Percentiles rank a stretch among this genome's conserved stretches.
These are phyloP conservation scores for Umbelopsis ramanniana DNA, from an alignment of 192 early-diverging fungal genomes.

Conservation along the genomic window DNA sequence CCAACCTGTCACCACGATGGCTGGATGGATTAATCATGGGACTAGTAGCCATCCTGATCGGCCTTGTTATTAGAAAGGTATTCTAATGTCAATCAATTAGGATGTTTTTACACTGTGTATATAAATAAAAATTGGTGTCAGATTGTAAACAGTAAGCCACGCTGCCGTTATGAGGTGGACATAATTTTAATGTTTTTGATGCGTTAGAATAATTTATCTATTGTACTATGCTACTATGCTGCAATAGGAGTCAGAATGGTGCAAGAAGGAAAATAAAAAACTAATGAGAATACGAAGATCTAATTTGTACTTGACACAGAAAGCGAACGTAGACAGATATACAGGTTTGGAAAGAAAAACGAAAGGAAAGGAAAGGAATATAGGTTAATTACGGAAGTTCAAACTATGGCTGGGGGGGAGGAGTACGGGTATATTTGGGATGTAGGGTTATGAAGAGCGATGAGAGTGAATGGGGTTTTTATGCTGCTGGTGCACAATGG, in stretches of 20 bases:
- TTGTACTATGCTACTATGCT: slow-evolving; percentile 11
- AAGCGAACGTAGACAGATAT: not conserved
- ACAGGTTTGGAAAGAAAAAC: not conserved
- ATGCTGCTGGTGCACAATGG: slow-evolving; percentile 44
- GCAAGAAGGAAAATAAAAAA: not conserved
- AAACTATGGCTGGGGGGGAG: not conserved
- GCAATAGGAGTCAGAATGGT: not conserved
- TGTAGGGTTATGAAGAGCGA: not conserved
- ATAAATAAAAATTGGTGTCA: too few species aligned
- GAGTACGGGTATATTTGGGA: slow-evolving; percentile 17
- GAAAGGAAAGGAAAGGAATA: not conserved
- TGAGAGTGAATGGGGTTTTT: not conserved
- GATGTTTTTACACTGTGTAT: not conserved
- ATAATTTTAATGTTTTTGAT: not conserved
- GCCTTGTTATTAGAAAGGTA: slow-evolving; percentile 27
- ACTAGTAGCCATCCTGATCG: slow-evolving; percentile 33
- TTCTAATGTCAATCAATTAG: not conserved
- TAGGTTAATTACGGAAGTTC: not conserved
- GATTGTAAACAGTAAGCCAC: too few species aligned
- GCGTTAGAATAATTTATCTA: not conserved
- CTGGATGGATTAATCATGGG: slow-evolving; percentile 42
- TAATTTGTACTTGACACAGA: not conserved
- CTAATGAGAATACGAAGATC: slow-evolving; percentile 5
- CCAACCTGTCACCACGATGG: slow-evolving; percentile 33
- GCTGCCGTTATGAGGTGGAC: too few species aligned